Base-by-base conservation (phyloP, 164 flowering plant genomes). In the Umbellularia californica region DNA sequence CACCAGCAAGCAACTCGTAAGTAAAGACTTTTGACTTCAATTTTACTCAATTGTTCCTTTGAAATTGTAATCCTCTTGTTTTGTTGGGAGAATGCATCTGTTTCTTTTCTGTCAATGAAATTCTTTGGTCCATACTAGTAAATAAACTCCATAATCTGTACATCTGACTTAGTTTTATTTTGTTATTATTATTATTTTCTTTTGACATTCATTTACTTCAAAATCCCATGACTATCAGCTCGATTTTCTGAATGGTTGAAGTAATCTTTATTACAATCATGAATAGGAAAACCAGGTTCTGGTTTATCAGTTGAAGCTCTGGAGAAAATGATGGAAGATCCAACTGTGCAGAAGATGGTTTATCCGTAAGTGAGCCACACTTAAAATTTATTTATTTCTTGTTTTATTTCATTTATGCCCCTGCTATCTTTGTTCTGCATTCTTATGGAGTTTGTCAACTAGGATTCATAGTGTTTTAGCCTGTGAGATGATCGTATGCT, bases 311-410 rank as follows among this genome's bases (percentile, higher is more conserved):
- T 95, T 68, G 99, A 95, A 70, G 91, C 91, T 73, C 82, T 95
- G 81, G 99, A 95, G 88, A 95, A 95, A 81, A 92, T 95, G 99
- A 86, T 95, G 97, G 99, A 95, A 81, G 99, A 95, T 82, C 99
- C 99, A 72, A 89, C 90, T 15, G 94, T 93, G 72, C 97, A 92
- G 80, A 83, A 95, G 84, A 93, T 93, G 97, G 89, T 95, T 82
- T 93, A 85, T 74, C 97, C 94, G 97, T 95, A 89, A 88, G 85
- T 30, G 73, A 63, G 19, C 74, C 72, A 76, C 51, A n/a, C 60
- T 17, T 55, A 55, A 55, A 4, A 4, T 55, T 12, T 55, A 15
- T 55, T 55, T 5, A 55, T 55, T 41, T 52, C 58, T 52, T 52
- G 19, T 52, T 52, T 52, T 13, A 17, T 52, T 52, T 17, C 58